These are phyloP conservation scores for Neobulgaria alba DNA, from an alignment of 2,329 filamentous ascomycete genomes.

Conservation along the genomic window DNA sequence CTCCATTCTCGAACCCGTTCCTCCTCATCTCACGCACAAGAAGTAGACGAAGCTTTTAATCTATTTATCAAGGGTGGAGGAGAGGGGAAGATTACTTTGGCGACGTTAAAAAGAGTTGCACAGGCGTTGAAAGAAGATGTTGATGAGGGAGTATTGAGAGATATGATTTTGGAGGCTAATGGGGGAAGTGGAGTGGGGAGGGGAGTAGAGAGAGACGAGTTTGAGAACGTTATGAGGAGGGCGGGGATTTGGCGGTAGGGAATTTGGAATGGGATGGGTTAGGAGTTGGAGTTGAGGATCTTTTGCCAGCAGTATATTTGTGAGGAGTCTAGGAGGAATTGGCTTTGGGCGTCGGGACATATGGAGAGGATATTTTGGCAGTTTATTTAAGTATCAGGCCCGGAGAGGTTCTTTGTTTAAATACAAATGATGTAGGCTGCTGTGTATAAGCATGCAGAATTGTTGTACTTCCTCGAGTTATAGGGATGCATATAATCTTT, in stretches of 20 bases:
- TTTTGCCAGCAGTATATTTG: too few relatives aligned
- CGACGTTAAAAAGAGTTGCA: conserved; percentile 70
- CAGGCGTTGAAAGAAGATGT: conserved; percentile 77
- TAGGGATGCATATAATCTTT: too few relatives aligned
- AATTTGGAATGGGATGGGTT: too few relatives aligned
- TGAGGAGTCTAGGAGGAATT: too few relatives aligned
- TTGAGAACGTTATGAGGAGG: conserved; percentile 26
- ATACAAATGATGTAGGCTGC: too few relatives aligned
- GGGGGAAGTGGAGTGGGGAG: conserved; percentile 62
- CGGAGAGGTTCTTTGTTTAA: too few relatives aligned
- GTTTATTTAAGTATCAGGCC: too few relatives aligned
- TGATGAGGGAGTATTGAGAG: conserved; percentile 71
- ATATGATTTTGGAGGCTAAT: conserved; percentile 95
- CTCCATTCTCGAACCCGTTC: conserved; percentile 53
- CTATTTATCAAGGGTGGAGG: conserved; percentile 59
- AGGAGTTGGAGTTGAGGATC: too few relatives aligned
- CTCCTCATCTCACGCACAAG: conserved; percentile 45
- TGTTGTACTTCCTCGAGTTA: too few relatives aligned
- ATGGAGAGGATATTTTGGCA: too few relatives aligned
- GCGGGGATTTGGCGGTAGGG: conserved; percentile 26
- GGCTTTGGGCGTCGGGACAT: too few relatives aligned
- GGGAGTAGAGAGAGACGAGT: conserved; percentile 66
- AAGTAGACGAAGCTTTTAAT: conserved; percentile 73
- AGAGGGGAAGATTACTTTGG: conserved; percentile 64
- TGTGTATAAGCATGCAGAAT: too few relatives aligned